These are phyloP conservation scores for Apiospora rasikravindrae DNA, from an alignment of 2,329 filamentous ascomycete genomes.

Conservation along the genomic window DNA sequence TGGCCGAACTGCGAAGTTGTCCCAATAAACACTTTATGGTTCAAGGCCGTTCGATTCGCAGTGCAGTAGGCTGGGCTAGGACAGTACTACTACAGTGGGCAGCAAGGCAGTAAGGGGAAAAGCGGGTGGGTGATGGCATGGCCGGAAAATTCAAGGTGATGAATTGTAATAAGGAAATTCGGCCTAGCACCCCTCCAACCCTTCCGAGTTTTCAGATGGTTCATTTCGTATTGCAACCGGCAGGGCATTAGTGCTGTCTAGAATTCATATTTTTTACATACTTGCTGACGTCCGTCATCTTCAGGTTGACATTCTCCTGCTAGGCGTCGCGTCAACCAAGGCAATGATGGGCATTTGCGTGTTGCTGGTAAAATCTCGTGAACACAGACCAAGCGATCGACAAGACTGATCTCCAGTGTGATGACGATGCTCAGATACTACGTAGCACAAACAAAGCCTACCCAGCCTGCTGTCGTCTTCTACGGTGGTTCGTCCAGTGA, in stretches of 20 bases:
- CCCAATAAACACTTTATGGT: conserved; percentile 16
- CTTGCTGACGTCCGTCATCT: background rate
- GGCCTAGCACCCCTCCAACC: conserved; percentile 5
- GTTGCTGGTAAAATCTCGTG: conserved; percentile 10
- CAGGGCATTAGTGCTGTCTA: background rate
- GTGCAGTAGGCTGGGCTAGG: background rate
- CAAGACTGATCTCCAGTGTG: background rate
- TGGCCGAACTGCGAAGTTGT: background rate
- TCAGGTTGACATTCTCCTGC: background rate
- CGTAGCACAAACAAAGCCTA: conserved; percentile 3
- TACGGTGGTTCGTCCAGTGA: no score
- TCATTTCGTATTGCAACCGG: background rate
- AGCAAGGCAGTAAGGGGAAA: background rate
- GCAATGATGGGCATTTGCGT: background rate
- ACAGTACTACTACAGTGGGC: background rate
- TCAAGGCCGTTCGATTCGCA: background rate
- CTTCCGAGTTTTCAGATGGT: background rate
- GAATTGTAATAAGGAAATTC: background rate
- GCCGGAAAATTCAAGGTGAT: conserved; percentile 7
- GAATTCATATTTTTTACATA: background rate
- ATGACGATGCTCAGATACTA: conserved; percentile 6
- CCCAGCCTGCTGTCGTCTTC: no score
- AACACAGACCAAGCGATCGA: conserved; percentile 11
- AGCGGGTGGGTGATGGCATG: background rate
- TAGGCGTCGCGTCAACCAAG: background rate